Evolutionary conservation across 306 rosid species (phyloP).

Genomic region (Lablab purpureus): DNA sequence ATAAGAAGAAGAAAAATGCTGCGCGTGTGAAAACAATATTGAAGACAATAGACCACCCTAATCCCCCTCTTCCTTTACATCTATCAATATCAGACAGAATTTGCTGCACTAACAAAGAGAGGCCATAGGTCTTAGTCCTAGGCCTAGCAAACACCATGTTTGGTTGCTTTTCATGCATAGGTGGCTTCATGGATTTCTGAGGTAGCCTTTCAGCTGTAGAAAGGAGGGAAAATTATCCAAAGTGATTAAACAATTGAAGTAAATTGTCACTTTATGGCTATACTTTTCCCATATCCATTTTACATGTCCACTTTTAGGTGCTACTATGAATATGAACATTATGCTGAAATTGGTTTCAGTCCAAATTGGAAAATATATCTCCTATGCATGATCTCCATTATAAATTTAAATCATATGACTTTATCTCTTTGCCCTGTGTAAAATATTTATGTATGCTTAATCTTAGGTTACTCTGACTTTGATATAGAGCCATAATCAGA

Average conservation of each 20-base stretch:
- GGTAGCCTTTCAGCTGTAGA: constrained; percentile 22
- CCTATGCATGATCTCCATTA: background rate
- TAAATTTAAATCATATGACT: background rate
- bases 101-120: too few relatives aligned
- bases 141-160: background rate
- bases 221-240: background rate
- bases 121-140: too few relatives aligned
- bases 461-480: background rate
- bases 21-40: background rate
- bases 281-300: too few relatives aligned
- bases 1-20: too few relatives aligned
- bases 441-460: background rate
- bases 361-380: background rate
- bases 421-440: background rate
- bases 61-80: background rate
- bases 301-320: too few relatives aligned
- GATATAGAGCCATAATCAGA: constrained; percentile 2
- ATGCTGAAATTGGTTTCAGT: background rate
- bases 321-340: too few relatives aligned
- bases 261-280: too few relatives aligned
- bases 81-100: too few relatives aligned
- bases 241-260: too few relatives aligned
- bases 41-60: background rate
- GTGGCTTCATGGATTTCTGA: constrained; percentile 8
- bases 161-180: background rate